Evolutionary conservation across 1,284 basidiomycete genomes (phyloP).

Genomic region (Ustanciosporium gigantosporum): DNA sequence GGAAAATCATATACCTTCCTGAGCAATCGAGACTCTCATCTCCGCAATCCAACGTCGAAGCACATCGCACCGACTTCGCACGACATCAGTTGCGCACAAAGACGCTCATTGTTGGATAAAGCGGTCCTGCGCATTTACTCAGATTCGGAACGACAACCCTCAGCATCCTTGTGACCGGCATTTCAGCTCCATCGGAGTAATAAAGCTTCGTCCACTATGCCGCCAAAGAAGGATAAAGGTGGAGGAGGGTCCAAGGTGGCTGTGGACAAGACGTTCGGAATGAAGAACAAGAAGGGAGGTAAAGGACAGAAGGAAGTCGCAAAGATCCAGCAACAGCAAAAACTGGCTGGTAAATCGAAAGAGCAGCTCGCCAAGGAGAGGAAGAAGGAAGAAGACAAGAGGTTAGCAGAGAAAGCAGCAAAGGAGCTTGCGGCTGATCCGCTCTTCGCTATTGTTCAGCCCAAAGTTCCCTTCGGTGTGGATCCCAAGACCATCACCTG

Average conservation of each 20-base stretch:
- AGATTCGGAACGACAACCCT: too few relatives aligned
- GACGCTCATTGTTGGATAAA: too few relatives aligned
- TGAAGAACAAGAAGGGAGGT: constrained; percentile 88
- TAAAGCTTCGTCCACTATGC: constrained; percentile 42
- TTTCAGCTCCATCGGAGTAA: too few relatives aligned
- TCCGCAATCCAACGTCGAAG: too few relatives aligned
- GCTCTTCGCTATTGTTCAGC: constrained; percentile 60
- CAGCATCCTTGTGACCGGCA: too few relatives aligned
- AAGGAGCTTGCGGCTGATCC: constrained; percentile 65
- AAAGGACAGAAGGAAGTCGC: constrained; percentile 87
- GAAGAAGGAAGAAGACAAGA: constrained; percentile 78
- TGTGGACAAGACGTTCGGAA: constrained; percentile 69
- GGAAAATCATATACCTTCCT: too few relatives aligned
- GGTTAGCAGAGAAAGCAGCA: constrained; percentile 81
- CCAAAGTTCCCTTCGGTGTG: constrained; percentile 89
- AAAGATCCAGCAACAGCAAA: constrained; percentile 74
- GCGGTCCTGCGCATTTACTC: too few relatives aligned
- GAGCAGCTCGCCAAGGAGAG: constrained; percentile 75
- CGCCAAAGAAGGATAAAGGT: constrained; percentile 53
- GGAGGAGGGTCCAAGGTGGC: constrained; percentile 65
- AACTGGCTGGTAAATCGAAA: constrained; percentile 72
- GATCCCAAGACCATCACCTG: constrained; percentile 60
- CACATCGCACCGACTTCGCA: too few relatives aligned
- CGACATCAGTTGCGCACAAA: too few relatives aligned
- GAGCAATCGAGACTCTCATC: too few relatives aligned